Evolutionary conservation across 192 early-diverging fungal species (phyloP).

Genomic region (Coemansia sp.): DNA sequence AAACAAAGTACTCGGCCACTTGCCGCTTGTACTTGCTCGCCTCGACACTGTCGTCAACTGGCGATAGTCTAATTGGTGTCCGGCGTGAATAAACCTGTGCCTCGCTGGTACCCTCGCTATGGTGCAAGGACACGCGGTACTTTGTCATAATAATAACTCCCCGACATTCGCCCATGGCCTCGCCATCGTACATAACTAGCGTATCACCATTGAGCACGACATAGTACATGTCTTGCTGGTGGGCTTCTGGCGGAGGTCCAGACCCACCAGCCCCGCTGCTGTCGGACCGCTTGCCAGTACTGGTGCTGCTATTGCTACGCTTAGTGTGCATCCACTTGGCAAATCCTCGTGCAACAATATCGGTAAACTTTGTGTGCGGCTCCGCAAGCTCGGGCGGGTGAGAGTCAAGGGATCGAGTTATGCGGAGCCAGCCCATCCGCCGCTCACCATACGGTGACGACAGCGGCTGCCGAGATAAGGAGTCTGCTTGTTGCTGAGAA

Average conservation of each 20-base stretch:
- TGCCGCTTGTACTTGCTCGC: slow-evolving; percentile 27
- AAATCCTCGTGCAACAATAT: slow-evolving; percentile 47
- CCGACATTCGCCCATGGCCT: slow-evolving; percentile 73
- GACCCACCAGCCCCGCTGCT: slow-evolving; percentile 15
- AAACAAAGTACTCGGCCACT: slow-evolving; percentile 59
- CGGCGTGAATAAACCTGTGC: slow-evolving; percentile 66
- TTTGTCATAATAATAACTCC: slow-evolving; percentile 74
- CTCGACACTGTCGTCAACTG: slow-evolving; percentile 21
- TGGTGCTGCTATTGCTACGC: slow-evolving; percentile 12
- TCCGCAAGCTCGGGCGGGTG: slow-evolving; percentile 24
- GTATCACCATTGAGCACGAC: slow-evolving; percentile 76
- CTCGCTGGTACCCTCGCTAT: slow-evolving; percentile 56
- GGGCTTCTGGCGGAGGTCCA: slow-evolving; percentile 16
- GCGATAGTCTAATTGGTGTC: slow-evolving; percentile 55
- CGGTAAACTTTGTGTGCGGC: slow-evolving; percentile 26
- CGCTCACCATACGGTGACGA: slow-evolving; percentile 39
- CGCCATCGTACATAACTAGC: slow-evolving; percentile 83
- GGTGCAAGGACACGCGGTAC: slow-evolving; percentile 64
- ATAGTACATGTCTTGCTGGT: slow-evolving; percentile 61
- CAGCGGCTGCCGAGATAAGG: background rate
- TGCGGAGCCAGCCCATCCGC: slow-evolving; percentile 53
- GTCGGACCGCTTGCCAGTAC: slow-evolving; percentile 28
- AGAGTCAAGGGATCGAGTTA: slow-evolving; percentile 37
- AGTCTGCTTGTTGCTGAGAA: background rate
- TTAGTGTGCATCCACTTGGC: slow-evolving; percentile 44